Conservation (phyloP, 495 filamentous ascomycete species). For the Ascobolus immersus region DNA sequence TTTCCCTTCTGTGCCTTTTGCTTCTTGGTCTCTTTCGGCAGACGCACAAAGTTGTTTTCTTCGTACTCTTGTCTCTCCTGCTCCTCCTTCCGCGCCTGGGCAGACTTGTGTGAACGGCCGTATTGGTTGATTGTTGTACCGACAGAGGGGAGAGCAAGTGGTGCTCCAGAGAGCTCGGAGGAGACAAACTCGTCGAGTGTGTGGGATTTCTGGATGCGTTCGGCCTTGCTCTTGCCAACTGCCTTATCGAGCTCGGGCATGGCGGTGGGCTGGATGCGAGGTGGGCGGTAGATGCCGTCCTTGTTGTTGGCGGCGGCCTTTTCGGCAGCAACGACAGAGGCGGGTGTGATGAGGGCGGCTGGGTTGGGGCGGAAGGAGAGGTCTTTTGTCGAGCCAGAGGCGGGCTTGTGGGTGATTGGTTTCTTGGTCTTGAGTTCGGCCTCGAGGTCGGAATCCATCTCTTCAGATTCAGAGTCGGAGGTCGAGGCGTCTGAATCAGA, state of each 20-base stretch:
- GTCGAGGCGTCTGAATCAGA: slow-evolving; percentile 16
- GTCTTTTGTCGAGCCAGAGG: slow-evolving; percentile 18
- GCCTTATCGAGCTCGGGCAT: slow-evolving; percentile 14
- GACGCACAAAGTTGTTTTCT: slow-evolving; percentile 60
- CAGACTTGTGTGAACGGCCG: slow-evolving; percentile 48
- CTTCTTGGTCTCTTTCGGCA: slow-evolving; percentile 63
- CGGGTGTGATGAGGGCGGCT: slow-evolving; percentile 28
- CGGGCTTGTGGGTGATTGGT: background rate
- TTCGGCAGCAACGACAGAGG: slow-evolving; percentile 14
- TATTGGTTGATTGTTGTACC: slow-evolving; percentile 51
- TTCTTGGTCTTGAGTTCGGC: background rate
- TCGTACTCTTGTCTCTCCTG: slow-evolving; percentile 52
- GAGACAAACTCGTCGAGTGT: slow-evolving; percentile 68
- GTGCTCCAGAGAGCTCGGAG: slow-evolving; percentile 51
- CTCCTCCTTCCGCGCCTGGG: slow-evolving; percentile 42
- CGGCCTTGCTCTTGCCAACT: too few relatives aligned
- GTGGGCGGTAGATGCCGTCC: slow-evolving; percentile 55
- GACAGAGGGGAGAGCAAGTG: slow-evolving; percentile 55
- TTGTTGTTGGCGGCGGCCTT: slow-evolving; percentile 11
- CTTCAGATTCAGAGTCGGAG: too few relatives aligned
- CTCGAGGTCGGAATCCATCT: too few relatives aligned
- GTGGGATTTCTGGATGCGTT: slow-evolving; percentile 39
- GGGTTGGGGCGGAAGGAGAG: slow-evolving; percentile 44
- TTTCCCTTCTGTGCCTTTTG: slow-evolving; percentile 27
- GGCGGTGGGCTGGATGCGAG: slow-evolving; percentile 37